Percentiles rank a stretch among this genome's conserved stretches.
phyloP scores from a whole-genome alignment of 1,139 yeast species.

The Pichia sp. region DNA sequence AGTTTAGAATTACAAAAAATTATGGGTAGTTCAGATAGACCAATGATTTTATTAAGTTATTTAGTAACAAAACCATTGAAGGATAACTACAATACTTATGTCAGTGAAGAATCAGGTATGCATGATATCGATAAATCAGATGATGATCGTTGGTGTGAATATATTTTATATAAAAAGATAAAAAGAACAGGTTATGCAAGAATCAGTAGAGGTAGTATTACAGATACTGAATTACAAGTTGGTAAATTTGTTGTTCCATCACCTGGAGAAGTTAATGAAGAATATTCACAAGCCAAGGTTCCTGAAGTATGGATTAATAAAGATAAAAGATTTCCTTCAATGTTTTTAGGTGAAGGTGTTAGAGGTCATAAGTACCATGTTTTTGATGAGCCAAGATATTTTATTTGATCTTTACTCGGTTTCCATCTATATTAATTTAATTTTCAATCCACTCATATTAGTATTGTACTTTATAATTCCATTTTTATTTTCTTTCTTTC shows the following conservation, averaged over 20 bases:
- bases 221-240: conserved; percentile 93
- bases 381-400: conserved; percentile 84
- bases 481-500: too few species aligned
- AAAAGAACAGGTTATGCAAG: conserved; percentile 92
- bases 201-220: conserved; percentile 85
- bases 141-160: conserved; percentile 99
- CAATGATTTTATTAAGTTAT: conserved; percentile 78
- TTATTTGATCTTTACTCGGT: conserved; percentile 23
- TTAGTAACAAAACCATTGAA: conserved; percentile 79
- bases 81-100: conserved; percentile 90
- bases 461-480: too few species aligned
- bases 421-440: too few species aligned
- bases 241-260: conserved; percentile 78
- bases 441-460: too few species aligned
- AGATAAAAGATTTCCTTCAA: conserved; percentile 70
- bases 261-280: conserved; percentile 26
- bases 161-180: conserved; percentile 80
- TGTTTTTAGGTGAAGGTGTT: conserved; percentile 87
- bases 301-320: conserved; percentile 42
- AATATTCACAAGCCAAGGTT: conserved; percentile 24
- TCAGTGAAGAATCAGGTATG: conserved; percentile 78
- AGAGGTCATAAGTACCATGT: conserved; percentile 94
- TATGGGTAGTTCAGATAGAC: conserved; percentile 74
- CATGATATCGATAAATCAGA: conserved; percentile 89
- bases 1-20: conserved; percentile 68